Evolutionary conservation across 2,329 filamentous ascomycete genomes (phyloP), one percentile per base, ranked within the genome.

Genomic region (Epicoccum sorghinum): DNA sequence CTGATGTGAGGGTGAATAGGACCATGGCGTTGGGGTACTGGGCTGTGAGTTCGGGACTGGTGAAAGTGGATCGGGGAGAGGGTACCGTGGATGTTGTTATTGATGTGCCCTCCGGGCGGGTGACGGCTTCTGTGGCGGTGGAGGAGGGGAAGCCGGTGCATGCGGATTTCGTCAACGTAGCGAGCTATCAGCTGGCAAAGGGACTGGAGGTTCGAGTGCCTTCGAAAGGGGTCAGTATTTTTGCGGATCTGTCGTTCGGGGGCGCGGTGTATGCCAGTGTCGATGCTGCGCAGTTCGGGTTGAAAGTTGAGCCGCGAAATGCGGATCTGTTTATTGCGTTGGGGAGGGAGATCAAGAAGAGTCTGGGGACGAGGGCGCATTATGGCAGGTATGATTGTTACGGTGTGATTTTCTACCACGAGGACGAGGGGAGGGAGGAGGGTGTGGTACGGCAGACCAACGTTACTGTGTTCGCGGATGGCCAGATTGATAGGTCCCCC

Each of bases 11-110:
- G 18, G 18, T 18, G 18, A 18, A 18, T 18, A 18, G 18, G 3
- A 82, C 80, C 0, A 79, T 83, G 40, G 80, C 80, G 0, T 59
- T 83, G 10, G 79, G 79, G 13, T 57, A 57, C 41, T 59, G 50
- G 53, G 53, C 53, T 14, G 39, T 59, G 0, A 43, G 10, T 9
- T 49, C 14, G 6, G 47, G 53, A 4, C 3, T 54, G 24, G 50
- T 57, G 13, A 29, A 52, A 9, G 52, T 37, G 4, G 47, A 51
- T 9, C 41, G 35, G 2, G 39, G 29, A 7, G 14, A 54, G 9
- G 46, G 46, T 2, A 46, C 29, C 5, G 49, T 53, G 3, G 52
- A 47, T 14, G 57, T 57, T 3, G 42, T 59, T 7, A n/a, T 59
- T 3, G 53, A 59, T 14, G 57, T 59, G 3, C 57, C 57, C 3